Conservation (phyloP, 208 protist genomes). For the Wallacemonas sp. region DNA sequence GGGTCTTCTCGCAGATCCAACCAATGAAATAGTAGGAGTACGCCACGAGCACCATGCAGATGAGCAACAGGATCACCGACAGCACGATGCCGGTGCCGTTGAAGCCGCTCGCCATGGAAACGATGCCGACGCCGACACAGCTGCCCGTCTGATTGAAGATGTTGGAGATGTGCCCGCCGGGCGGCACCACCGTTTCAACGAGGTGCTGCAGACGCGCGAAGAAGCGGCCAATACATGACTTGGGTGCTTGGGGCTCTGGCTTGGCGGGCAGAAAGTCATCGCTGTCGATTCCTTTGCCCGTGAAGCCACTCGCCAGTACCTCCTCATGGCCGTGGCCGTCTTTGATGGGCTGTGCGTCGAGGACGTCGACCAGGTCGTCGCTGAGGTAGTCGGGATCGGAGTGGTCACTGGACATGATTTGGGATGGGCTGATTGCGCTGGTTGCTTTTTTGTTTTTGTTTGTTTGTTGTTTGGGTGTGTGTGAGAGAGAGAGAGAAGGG, state of each 20-base stretch:
- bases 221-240: slow-evolving; percentile 2
- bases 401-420: slow-evolving; percentile 7
- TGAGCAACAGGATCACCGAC: slow-evolving; percentile 46
- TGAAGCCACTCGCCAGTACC: too few species aligned
- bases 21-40: slow-evolving; percentile 76
- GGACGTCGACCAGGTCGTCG: neutral
- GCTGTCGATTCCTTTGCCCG: neutral
- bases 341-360: slow-evolving; percentile 7
- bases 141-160: slow-evolving; percentile 60
- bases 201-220: neutral
- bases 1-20: slow-evolving; percentile 45
- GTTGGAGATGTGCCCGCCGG: slow-evolving; percentile 51
- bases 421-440: neutral
- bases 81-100: slow-evolving; percentile 46
- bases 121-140: slow-evolving; percentile 61
- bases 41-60: slow-evolving; percentile 43
- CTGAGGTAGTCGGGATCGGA: slow-evolving; percentile 9
- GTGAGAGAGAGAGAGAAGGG: neutral
- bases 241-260: neutral
- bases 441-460: slow-evolving; percentile 8
- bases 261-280: too few species aligned
- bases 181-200: slow-evolving; percentile 31
- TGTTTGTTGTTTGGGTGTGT: slow-evolving; percentile 6
- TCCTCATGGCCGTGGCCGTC: neutral
- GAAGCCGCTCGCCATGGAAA: slow-evolving; percentile 64